Evolutionary conservation across 2,329 filamentous ascomycete genomes (phyloP), one percentile per base, ranked within the genome.

Genomic region (Colletotrichum sp.): DNA sequence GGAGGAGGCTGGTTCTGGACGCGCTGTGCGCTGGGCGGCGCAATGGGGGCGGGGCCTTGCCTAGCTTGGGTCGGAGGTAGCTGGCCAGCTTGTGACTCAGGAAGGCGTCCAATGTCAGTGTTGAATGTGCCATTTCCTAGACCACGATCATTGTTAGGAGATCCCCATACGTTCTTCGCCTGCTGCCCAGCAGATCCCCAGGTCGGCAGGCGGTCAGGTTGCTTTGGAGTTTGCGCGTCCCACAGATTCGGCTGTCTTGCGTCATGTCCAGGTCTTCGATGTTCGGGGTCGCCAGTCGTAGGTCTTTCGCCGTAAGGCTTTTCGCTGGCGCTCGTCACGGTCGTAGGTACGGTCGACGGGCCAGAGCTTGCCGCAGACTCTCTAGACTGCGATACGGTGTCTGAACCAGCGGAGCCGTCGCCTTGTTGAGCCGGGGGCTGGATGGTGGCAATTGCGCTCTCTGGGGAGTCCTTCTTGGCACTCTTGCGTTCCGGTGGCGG

Each of bases 71-170:
- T 75, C 78, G 79, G 71, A 10, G 82, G 78, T 5, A 84, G 79
- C 61, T 81, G 82, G 16, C 80, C 78, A 28, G 83, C 79, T 38
- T 83, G 82, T 5, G 84, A 74, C 10, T 86, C 85, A 15, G 89
- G 84, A 21, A 88, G 82, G 60, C 87, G 86, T 32, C 88, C 89
- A 67, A 93, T 87, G 78, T 92, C 91, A 15, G 91, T 88, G 72
- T 90, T 92, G 80, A 96, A 96, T 1, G 94, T 95, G 58, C 94
- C 94, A 82, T 96, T 96, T 5, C 94, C 94, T 24, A 96, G 91
- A 13, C 91, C 92, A 70, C 92, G 90, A 78, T 94, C 92, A 79
- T 91, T 93, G 70, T 91, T 91, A n/a, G 92, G 93, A 58, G 93
- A 91, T 21, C 92, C 94, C 94, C 94, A 96, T 21, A 96, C 93